A percentile compares a stretch with the other conserved stretches of the same genome.
Evolutionary conservation across 2,329 filamentous ascomycete genomes (phyloP).

Genomic region (Parastagonospora avenae): DNA sequence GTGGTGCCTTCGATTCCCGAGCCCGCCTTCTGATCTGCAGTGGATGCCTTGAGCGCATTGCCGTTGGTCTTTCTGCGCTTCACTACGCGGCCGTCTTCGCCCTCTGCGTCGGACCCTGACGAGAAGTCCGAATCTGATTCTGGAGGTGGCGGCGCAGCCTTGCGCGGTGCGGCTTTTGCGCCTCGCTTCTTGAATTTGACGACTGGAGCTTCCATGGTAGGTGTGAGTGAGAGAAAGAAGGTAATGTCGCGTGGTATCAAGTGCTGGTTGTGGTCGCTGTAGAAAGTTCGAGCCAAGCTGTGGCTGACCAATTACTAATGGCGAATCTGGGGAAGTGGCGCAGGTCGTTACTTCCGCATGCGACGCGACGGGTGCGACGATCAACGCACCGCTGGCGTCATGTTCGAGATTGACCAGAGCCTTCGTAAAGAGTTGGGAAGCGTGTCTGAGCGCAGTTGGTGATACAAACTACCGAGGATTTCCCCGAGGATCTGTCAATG

Average conservation of each 20-base stretch:
- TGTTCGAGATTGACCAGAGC: too few relatives aligned
- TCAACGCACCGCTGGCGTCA: too few relatives aligned
- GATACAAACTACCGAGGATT: too few relatives aligned
- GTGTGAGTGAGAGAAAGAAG: slow-evolving; percentile 5
- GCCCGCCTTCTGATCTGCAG: slow-evolving; percentile 56
- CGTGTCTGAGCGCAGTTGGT: too few relatives aligned
- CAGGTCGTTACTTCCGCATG: not conserved
- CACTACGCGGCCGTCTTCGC: slow-evolving; percentile 67
- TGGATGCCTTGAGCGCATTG: slow-evolving; percentile 69
- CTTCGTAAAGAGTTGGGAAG: too few relatives aligned
- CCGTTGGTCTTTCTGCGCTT: slow-evolving; percentile 78
- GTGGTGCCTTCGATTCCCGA: slow-evolving; percentile 52
- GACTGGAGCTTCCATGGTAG: slow-evolving; percentile 54
- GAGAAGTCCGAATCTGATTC: slow-evolving; percentile 59
- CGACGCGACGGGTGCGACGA: too few relatives aligned
- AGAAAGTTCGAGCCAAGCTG: slow-evolving; percentile 29
- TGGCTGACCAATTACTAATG: slow-evolving; percentile 29
- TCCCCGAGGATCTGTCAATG: too few relatives aligned
- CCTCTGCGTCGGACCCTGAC: slow-evolving; percentile 76
- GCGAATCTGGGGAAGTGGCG: slow-evolving; percentile 16
- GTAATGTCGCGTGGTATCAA: slow-evolving; percentile 9
- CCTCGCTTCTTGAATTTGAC: slow-evolving; percentile 86
- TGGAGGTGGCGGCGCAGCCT: slow-evolving; percentile 81
- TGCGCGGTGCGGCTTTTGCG: slow-evolving; percentile 78
- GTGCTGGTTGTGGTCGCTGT: slow-evolving; percentile 5